Base-by-base conservation (phyloP, 768 basidiomycete species). In the Suillus discolor region DNA sequence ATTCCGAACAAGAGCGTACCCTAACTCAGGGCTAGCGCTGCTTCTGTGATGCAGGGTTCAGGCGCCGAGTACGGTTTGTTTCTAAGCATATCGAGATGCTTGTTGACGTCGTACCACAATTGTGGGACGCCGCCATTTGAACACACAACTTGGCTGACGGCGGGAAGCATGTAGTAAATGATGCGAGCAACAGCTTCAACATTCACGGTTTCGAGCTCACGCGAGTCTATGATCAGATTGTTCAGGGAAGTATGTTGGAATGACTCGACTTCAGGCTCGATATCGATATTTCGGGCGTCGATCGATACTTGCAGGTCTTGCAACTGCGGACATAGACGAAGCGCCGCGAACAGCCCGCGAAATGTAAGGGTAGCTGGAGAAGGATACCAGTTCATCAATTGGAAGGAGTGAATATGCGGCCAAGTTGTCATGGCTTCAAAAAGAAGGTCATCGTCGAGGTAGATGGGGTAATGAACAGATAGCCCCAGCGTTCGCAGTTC, bases 181-280 rank as follows among this genome's bases (percentile, higher is more conserved):
- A 60, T 60, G 25, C 39, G 34, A 60, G 57, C 39, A 25, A 60
- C 18, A 20, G 11, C 18, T 41, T 60, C 39, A 12, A 25, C 16
- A 13, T 60, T 16, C 9, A 16, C 11, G 0, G 0, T 11, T 3
- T 11, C 9, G 2, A 11, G 9, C 16, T 18, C 39, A 7, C 2
- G 28, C 5, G 1, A 28, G 39, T 18, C 57, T 1, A 60, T 11
- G 6, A 2, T 25, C 18, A 60, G 41, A 12, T 3, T 28, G 20
- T 28, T 25, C 25, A 60, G 25, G 18, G 38, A 60, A 25, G 57
- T 60, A 42, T 60, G 39, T 18, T 60, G 57, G 12, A 60, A 60
- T 42, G 16, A 28, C 16, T 41, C 25, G 11, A 11, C 39, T 60
- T 41, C 39, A 12, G 57, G 25, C 25, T 20, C 57, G 25, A 41